Evolutionary conservation across 192 early-diverging fungal genomes (phyloP).

Genomic region (Mortierella claussenii): DNA sequence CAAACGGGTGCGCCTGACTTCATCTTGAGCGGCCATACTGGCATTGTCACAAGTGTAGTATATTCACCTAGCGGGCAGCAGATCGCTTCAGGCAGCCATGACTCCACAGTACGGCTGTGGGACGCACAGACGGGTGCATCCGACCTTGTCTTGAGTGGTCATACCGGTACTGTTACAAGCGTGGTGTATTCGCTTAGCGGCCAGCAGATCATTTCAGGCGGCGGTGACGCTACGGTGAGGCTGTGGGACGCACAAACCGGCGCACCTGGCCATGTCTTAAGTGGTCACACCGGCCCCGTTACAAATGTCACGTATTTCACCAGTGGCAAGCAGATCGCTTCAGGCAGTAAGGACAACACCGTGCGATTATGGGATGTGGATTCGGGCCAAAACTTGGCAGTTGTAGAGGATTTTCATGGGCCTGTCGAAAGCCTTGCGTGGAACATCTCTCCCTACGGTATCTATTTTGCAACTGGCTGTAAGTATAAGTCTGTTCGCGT

Average conservation of each 20-base stretch:
- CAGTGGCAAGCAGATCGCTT: too few relatives aligned
- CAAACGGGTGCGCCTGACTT: constrained; percentile 2
- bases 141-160: neutral
- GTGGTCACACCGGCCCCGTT: too few relatives aligned
- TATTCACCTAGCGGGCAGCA: constrained; percentile 15
- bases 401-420: constrained; percentile 4
- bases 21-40: constrained; percentile 8
- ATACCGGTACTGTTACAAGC: constrained; percentile 1
- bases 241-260: too few relatives aligned
- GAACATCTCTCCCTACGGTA: neutral
- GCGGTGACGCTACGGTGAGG: neutral
- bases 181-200: neutral
- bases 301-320: too few relatives aligned
- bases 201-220: neutral
- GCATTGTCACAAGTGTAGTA: neutral
- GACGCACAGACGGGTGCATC: neutral
- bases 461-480: constrained; percentile 2
- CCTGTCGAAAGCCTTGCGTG: neutral
- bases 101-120: constrained; percentile 11
- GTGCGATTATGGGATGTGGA: neutral
- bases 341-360: too few relatives aligned
- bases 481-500: constrained; percentile 5
- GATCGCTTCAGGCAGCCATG: constrained; percentile 3
- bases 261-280: too few relatives aligned
- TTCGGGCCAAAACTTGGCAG: neutral